A percentile compares a stretch with the other conserved stretches of the same genome.
Conservation (phyloP, 441 rosid species). For the Gossypium laxum region DNA sequence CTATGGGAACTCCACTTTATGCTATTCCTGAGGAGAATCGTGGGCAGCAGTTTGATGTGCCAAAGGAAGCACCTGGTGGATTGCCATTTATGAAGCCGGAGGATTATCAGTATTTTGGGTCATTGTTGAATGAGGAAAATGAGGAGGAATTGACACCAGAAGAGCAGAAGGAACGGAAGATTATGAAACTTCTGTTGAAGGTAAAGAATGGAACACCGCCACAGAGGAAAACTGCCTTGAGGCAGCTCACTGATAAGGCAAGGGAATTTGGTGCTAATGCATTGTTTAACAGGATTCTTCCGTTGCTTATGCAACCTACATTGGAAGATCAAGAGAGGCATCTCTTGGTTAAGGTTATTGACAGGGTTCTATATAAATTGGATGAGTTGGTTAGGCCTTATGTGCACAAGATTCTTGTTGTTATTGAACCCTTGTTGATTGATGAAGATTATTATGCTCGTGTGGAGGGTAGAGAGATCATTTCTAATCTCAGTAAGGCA, state of each 20-base stretch:
- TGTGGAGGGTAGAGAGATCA: slow-evolving; percentile 93
- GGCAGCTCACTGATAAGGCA: slow-evolving; percentile 93
- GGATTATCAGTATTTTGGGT: slow-evolving; percentile 84
- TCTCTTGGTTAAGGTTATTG: slow-evolving; percentile 91
- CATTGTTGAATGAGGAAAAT: slow-evolving; percentile 72
- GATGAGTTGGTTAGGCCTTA: slow-evolving; percentile 92
- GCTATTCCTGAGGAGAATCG: slow-evolving; percentile 84
- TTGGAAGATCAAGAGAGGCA: slow-evolving; percentile 97
- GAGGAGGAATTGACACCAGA: slow-evolving; percentile 83
- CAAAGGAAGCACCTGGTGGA: slow-evolving; percentile 75
- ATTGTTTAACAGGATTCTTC: slow-evolving; percentile 71
- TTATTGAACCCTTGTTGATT: slow-evolving; percentile 89
- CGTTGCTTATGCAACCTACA: slow-evolving; percentile 90
- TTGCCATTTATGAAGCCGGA: slow-evolving; percentile 94
- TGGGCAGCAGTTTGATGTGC: slow-evolving; percentile 94
- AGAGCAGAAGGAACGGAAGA: slow-evolving; percentile 91
- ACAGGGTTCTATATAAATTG: slow-evolving; percentile 76
- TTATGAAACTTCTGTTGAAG: slow-evolving; percentile 80
- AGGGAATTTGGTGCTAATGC: slow-evolving; percentile 95
- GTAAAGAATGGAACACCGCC: slow-evolving; percentile 96
- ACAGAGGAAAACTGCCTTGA: slow-evolving; percentile 88
- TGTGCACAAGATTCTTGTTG: slow-evolving; percentile 94
- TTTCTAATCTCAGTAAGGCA: slow-evolving; percentile 91
- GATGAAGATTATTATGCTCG: slow-evolving; percentile 99
- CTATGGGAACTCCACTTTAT: slow-evolving; percentile 77